A percentile compares a stretch with the other conserved stretches of the same genome.
Evolutionary conservation across 345 rosid species (phyloP).

Genomic region (Lumnitzera racemosa): DNA sequence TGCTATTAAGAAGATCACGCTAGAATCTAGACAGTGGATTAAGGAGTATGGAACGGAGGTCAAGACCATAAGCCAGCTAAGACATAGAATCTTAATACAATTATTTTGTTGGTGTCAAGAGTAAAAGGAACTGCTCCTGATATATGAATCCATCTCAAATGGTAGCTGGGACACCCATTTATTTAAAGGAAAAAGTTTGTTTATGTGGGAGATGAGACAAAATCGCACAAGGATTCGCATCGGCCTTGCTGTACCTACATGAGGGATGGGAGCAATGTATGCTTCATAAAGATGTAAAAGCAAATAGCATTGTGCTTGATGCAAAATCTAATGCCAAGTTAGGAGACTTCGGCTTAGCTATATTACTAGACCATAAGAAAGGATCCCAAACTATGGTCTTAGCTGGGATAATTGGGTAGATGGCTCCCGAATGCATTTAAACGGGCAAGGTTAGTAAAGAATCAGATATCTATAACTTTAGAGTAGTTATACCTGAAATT

Average conservation of each 20-base stretch:
- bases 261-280: conserved; percentile 7
- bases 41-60: too few relatives aligned
- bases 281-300: conserved; percentile 4
- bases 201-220: conserved; percentile 1
- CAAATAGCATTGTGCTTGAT: conserved; percentile 5
- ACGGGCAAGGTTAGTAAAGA: background rate
- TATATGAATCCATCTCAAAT: too few relatives aligned
- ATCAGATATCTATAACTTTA: conserved; percentile 2
- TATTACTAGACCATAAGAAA: conserved; percentile 2
- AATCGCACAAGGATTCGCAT: conserved; percentile 1
- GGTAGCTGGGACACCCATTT: too few relatives aligned
- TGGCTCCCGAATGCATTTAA: conserved; percentile 1
- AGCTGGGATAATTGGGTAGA: background rate
- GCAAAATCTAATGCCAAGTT: conserved; percentile 1
- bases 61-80: too few relatives aligned
- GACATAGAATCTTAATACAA: too few relatives aligned
- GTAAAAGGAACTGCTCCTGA: too few relatives aligned
- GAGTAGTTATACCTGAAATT: background rate
- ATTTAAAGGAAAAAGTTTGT: too few relatives aligned
- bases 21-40: too few relatives aligned
- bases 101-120: too few relatives aligned
- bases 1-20: too few relatives aligned
- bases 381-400: background rate
- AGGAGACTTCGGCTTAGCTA: conserved; percentile 7
- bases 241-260: conserved; percentile 4